These are phyloP conservation scores for Aquanectria penicillioides DNA, from an alignment of 2,329 filamentous ascomycete genomes.

Conservation along the genomic window DNA sequence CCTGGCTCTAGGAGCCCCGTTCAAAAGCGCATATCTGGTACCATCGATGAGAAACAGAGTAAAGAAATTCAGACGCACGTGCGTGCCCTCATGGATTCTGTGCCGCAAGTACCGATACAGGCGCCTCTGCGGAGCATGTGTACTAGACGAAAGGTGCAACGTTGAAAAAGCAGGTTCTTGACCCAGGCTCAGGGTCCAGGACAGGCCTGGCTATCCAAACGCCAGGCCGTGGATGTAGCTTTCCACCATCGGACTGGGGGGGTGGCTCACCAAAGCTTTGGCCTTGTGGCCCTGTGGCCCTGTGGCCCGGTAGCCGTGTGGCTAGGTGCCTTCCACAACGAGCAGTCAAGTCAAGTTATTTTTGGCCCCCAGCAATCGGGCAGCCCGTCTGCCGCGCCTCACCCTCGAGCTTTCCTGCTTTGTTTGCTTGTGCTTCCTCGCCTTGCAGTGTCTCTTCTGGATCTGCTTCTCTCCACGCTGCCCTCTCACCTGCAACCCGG, in stretches of 20 bases:
- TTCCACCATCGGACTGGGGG: not conserved
- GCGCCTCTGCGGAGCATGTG: slow-evolving; percentile 17
- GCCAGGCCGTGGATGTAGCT: slow-evolving; percentile 4
- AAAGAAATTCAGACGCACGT: slow-evolving; percentile 32
- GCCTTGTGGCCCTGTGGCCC: slow-evolving; percentile 1
- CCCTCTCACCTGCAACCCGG: slow-evolving; percentile 12
- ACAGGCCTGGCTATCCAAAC: slow-evolving; percentile 13
- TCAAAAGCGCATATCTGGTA: not conserved
- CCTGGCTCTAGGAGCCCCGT: slow-evolving; percentile 9
- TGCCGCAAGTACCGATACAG: slow-evolving; percentile 37
- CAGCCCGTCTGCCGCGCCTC: slow-evolving; percentile 23
- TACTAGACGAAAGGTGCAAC: slow-evolving; percentile 29
- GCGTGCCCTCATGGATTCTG: not conserved
- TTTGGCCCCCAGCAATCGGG: slow-evolving; percentile 36
- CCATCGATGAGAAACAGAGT: slow-evolving; percentile 16
- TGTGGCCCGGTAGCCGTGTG: slow-evolving; percentile 31
- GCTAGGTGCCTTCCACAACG: slow-evolving; percentile 25
- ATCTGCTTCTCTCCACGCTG: not conserved
- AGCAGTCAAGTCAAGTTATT: slow-evolving; percentile 31
- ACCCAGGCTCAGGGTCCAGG: slow-evolving; percentile 25
- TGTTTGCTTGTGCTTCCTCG: too few species aligned
- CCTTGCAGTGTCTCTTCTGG: slow-evolving; percentile 4
- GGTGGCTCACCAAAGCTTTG: not conserved
- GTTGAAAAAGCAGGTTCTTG: slow-evolving; percentile 19
- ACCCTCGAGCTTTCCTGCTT: too few species aligned